A percentile compares a stretch with the other conserved stretches of the same genome.
Evolutionary conservation across 2,329 filamentous ascomycete species (phyloP).

Genomic region (Ophiosphaerella korrae): DNA sequence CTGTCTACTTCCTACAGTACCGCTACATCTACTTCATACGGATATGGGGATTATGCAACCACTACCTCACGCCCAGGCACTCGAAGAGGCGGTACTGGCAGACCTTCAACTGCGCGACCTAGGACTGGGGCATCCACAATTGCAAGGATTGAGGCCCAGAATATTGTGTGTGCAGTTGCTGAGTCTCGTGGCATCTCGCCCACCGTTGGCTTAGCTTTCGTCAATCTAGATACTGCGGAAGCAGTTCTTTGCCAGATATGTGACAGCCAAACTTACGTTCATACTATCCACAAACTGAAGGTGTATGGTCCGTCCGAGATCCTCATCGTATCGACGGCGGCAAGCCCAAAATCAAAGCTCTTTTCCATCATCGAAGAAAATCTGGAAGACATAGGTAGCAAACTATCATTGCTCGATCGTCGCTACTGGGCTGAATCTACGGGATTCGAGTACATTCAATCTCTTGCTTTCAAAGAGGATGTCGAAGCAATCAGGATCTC

Average conservation of each 20-base stretch:
- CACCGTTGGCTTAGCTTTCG: slow-evolving; percentile 81
- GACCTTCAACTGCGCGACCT: slow-evolving; percentile 55
- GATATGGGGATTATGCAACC: slow-evolving; percentile 45
- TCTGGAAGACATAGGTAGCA: slow-evolving; percentile 62
- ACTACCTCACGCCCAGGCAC: slow-evolving; percentile 43
- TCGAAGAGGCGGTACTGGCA: slow-evolving; percentile 34
- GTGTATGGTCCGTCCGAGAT: slow-evolving; percentile 81
- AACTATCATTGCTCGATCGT: slow-evolving; percentile 70
- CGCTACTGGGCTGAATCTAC: slow-evolving; percentile 81
- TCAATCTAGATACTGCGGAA: slow-evolving; percentile 85
- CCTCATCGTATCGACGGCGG: slow-evolving; percentile 75
- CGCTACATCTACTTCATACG: slow-evolving; percentile 40
- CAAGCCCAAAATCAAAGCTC: slow-evolving; percentile 73
- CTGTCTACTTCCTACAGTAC: slow-evolving; percentile 40
- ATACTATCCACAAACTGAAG: slow-evolving; percentile 83
- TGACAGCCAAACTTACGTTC: slow-evolving; percentile 89
- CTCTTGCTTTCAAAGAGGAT: slow-evolving; percentile 79
- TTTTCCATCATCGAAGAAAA: slow-evolving; percentile 76
- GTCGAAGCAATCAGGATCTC: slow-evolving; percentile 80
- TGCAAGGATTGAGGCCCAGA: slow-evolving; percentile 63
- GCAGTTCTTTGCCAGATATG: slow-evolving; percentile 87
- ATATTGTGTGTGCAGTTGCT: slow-evolving; percentile 84
- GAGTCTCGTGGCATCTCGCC: slow-evolving; percentile 88
- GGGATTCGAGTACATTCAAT: slow-evolving; percentile 78
- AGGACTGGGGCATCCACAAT: slow-evolving; percentile 63